phyloP scores from a whole-genome alignment of 164 flowering plant species.

The Amborella trichopoda region DNA sequence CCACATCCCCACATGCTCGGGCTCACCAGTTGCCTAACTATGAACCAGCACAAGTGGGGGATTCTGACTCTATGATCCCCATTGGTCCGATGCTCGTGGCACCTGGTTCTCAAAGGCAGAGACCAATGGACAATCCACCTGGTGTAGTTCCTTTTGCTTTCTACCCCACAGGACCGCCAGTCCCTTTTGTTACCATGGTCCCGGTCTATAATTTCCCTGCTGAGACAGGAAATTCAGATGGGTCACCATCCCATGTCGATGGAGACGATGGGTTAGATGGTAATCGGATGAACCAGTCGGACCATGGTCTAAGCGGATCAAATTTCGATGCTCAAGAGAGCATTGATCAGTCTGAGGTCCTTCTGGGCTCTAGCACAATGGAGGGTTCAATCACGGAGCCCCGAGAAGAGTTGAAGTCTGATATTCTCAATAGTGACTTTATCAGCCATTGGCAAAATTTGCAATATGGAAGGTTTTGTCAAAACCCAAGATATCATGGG shows the following conservation, averaged over 20 bases:
- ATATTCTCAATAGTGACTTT: slow-evolving; percentile 88
- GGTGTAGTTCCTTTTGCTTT: slow-evolving; percentile 38
- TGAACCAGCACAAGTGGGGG: slow-evolving; percentile 29
- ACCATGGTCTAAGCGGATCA: slow-evolving; percentile 13
- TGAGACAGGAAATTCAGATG: slow-evolving; percentile 38
- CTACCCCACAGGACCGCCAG: slow-evolving; percentile 90
- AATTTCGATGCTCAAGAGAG: slow-evolving; percentile 34
- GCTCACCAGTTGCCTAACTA: slow-evolving; percentile 35
- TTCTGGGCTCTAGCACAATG: slow-evolving; percentile 17
- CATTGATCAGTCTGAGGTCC: slow-evolving; percentile 33
- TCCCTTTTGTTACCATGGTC: slow-evolving; percentile 75
- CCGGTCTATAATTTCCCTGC: slow-evolving; percentile 51
- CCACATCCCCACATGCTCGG: slow-evolving; percentile 25
- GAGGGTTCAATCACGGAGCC: slow-evolving; percentile 26
- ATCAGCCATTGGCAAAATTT: slow-evolving; percentile 78
- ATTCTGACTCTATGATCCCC: slow-evolving; percentile 56
- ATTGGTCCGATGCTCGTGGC: slow-evolving; percentile 53
- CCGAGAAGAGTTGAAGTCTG: slow-evolving; percentile 36
- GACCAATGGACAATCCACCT: slow-evolving; percentile 34
- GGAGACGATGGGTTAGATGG: slow-evolving; percentile 37
- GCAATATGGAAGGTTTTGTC: slow-evolving; percentile 80
- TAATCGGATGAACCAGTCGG: slow-evolving; percentile 19
- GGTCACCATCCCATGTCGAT: slow-evolving; percentile 34
- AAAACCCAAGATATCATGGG: slow-evolving; percentile 33
- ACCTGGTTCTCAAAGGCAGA: slow-evolving; percentile 46